Evolutionary conservation across 805 yeast species (phyloP).

Genomic region (Candida gorgasii): DNA sequence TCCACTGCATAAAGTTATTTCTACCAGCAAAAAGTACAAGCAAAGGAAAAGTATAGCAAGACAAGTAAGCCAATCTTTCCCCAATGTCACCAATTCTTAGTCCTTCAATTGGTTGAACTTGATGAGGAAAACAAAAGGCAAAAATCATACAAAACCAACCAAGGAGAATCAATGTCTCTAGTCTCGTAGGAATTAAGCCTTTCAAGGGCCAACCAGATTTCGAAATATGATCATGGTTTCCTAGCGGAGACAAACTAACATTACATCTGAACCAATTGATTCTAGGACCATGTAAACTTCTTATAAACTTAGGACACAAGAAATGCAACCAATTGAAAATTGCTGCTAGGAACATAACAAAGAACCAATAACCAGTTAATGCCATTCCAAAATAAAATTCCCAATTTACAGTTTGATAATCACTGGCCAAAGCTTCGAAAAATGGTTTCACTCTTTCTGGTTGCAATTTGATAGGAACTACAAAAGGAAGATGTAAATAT

Average conservation of each 20-base stretch:
- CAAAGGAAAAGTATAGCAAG: slow-evolving; percentile 54
- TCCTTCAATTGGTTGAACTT: slow-evolving; percentile 26
- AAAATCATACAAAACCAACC: slow-evolving; percentile 38
- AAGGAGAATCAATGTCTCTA: slow-evolving; percentile 46
- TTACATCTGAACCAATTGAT: slow-evolving; percentile 23
- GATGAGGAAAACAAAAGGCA: slow-evolving; percentile 25
- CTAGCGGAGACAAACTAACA: slow-evolving; percentile 27
- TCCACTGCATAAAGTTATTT: slow-evolving; percentile 64
- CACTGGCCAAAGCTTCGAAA: slow-evolving; percentile 8
- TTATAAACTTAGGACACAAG: slow-evolving; percentile 22
- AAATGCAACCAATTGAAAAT: slow-evolving; percentile 25
- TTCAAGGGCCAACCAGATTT: slow-evolving; percentile 15
- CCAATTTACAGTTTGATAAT: slow-evolving; percentile 32
- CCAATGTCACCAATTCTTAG: slow-evolving; percentile 27
- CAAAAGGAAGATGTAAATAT: background rate
- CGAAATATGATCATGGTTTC: slow-evolving; percentile 16
- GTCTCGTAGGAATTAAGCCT: slow-evolving; percentile 49
- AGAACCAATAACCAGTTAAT: slow-evolving; percentile 30
- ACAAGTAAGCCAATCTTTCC: slow-evolving; percentile 52
- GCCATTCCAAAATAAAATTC: slow-evolving; percentile 34
- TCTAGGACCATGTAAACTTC: slow-evolving; percentile 28
- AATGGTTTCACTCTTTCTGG: slow-evolving; percentile 21
- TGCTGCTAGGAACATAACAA: slow-evolving; percentile 33
- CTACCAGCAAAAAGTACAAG: slow-evolving; percentile 70
- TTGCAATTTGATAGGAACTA: slow-evolving; percentile 33